phyloP scores from a whole-genome alignment of 805 yeast species.

The Cyberlindnera amylophila region DNA sequence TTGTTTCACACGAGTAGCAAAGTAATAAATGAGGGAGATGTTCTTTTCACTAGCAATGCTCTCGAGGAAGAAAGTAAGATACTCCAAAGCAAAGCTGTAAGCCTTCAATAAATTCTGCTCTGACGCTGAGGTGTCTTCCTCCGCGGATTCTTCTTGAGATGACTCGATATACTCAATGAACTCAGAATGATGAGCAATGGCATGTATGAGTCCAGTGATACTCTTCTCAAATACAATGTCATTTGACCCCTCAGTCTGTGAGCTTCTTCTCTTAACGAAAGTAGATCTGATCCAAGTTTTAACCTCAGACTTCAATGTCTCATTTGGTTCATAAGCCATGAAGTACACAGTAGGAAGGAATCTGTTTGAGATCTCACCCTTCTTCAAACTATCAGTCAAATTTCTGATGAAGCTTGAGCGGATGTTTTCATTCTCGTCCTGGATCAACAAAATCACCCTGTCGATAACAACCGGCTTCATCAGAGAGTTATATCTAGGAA shows the following conservation, averaged over 20 bases:
- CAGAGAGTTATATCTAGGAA: slow-evolving; percentile 46
- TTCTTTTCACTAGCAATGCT: slow-evolving; percentile 62
- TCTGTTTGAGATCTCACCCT: slow-evolving; percentile 54
- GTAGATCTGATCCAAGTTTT: slow-evolving; percentile 72
- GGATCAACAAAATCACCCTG: slow-evolving; percentile 53
- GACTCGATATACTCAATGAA: slow-evolving; percentile 40
- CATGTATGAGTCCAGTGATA: slow-evolving; percentile 62
- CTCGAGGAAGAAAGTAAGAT: slow-evolving; percentile 56
- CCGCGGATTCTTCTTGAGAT: slow-evolving; percentile 12
- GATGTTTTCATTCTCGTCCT: slow-evolving; percentile 61
- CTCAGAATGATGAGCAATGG: slow-evolving; percentile 72
- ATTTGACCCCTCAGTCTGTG: slow-evolving; percentile 29
- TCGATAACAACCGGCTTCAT: slow-evolving; percentile 51
- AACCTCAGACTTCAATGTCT: slow-evolving; percentile 43
- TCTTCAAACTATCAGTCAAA: slow-evolving; percentile 48
- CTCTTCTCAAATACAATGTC: slow-evolving; percentile 60
- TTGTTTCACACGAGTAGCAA: slow-evolving; percentile 76
- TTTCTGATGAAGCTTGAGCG: slow-evolving; percentile 47
- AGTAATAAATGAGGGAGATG: slow-evolving; percentile 66
- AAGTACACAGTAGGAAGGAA: slow-evolving; percentile 68
- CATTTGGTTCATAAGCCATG: slow-evolving; percentile 71
- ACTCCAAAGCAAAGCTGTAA: slow-evolving; percentile 51
- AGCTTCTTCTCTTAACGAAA: slow-evolving; percentile 29
- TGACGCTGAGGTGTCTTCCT: slow-evolving; percentile 1
- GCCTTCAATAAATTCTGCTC: slow-evolving; percentile 36